Conservation (phyloP, 768 basidiomycete species). For the Pleurotus tuoliensis region DNA sequence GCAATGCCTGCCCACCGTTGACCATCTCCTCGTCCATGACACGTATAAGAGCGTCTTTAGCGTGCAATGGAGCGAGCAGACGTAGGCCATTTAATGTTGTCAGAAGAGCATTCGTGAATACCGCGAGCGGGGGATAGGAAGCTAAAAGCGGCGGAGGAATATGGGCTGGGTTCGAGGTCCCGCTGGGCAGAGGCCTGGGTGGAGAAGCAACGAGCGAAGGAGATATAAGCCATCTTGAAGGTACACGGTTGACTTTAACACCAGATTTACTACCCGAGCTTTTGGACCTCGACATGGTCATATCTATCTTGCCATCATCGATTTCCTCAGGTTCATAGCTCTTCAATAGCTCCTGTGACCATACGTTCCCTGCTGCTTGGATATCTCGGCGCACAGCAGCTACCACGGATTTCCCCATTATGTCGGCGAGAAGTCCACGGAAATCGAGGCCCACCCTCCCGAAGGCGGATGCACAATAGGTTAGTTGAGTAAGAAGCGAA, state of each 20-base stretch:
- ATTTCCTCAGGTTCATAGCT: conserved; percentile 11
- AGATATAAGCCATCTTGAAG: conserved; percentile 51
- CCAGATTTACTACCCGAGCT: conserved; percentile 9
- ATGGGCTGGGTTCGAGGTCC: conserved; percentile 34
- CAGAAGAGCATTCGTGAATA: conserved; percentile 68
- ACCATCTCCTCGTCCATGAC: conserved; percentile 62
- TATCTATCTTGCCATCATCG: not conserved
- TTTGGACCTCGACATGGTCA: not conserved
- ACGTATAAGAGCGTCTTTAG: conserved; percentile 63
- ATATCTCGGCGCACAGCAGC: conserved; percentile 53
- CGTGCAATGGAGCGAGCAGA: conserved; percentile 66
- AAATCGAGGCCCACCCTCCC: conserved; percentile 93
- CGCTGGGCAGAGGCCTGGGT: conserved; percentile 17
- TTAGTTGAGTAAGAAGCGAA: conserved; percentile 86
- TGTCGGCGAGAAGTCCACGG: conserved; percentile 56
- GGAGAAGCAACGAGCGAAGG: conserved; percentile 28
- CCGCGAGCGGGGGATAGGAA: conserved; percentile 73
- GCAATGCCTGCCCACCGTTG: conserved; percentile 32
- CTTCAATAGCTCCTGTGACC: conserved; percentile 25
- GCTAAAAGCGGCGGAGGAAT: conserved; percentile 69
- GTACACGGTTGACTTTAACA: conserved; percentile 19
- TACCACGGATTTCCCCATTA: conserved; percentile 64
- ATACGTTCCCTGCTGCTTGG: conserved; percentile 33
- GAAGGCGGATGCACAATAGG: conserved; percentile 91
- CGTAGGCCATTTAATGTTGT: conserved; percentile 77